Evolutionary conservation across 2,329 filamentous ascomycete genomes (phyloP).

Genomic region (Lasiodiplodia theobromae): DNA sequence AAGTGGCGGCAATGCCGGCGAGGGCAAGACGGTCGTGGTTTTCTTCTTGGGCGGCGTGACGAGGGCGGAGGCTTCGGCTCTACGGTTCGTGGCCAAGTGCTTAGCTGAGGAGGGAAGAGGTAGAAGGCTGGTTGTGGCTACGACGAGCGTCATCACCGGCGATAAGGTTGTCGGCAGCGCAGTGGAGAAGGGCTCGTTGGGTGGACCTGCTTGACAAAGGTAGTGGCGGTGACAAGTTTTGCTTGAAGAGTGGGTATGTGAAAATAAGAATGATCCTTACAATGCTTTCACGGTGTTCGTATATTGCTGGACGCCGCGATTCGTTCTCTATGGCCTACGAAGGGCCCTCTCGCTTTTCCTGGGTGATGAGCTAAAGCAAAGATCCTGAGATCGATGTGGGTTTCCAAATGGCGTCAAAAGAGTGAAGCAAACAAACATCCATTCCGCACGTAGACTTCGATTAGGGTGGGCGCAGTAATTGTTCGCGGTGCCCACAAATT

Average conservation of each 20-base stretch:
- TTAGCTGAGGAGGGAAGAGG: conserved; percentile 69
- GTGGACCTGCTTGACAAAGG: not conserved
- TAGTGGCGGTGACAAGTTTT: not conserved
- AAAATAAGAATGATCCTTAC: not conserved
- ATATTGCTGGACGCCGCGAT: not conserved
- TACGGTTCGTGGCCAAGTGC: conserved; percentile 87
- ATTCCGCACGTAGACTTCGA: no score
- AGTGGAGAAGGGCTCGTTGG: conserved; percentile 68
- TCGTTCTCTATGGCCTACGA: no score
- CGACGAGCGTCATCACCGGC: conserved; percentile 89
- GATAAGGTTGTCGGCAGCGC: conserved; percentile 87
- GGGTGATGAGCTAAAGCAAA: no score
- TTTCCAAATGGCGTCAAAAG: no score
- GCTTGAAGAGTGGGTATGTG: not conserved
- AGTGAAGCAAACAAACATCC: no score
- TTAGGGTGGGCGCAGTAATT: no score
- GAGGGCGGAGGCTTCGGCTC: conserved; percentile 92
- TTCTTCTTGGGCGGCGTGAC: conserved; percentile 98
- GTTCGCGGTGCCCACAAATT: no score
- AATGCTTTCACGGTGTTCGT: not conserved
- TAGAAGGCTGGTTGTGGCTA: conserved; percentile 85
- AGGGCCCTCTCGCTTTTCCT: no score
- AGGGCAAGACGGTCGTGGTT: conserved; percentile 73
- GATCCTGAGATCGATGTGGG: no score
- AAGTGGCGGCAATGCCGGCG: conserved; percentile 64